phyloP scores from a whole-genome alignment of 257 asterid genomes.

The Primulina huaijiensis region DNA sequence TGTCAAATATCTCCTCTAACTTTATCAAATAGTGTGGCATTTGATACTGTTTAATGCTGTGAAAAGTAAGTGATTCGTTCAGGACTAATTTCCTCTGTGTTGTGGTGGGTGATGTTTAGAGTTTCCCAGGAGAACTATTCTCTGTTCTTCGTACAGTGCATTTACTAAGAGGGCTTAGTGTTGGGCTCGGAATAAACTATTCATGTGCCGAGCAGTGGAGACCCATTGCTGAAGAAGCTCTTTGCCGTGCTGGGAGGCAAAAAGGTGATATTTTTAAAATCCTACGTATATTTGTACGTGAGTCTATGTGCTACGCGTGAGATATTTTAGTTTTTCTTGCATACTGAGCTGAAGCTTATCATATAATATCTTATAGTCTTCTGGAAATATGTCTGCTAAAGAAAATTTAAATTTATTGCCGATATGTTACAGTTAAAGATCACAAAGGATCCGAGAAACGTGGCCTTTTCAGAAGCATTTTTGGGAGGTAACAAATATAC shows the following conservation, averaged over 20 bases:
- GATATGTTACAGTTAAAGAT: slow-evolving; percentile 43
- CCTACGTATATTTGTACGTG: not conserved
- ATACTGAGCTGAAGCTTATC: not conserved
- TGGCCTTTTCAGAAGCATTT: slow-evolving; percentile 40
- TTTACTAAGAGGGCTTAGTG: slow-evolving; percentile 91
- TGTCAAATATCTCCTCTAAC: not conserved
- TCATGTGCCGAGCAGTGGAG: slow-evolving; percentile 98
- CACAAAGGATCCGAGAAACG: slow-evolving; percentile 42
- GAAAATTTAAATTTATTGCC: not conserved
- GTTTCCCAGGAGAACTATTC: slow-evolving; percentile 95
- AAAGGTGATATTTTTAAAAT: slow-evolving; percentile 35
- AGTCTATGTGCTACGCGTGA: not conserved
- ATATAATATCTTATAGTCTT: not conserved
- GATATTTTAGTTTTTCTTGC: not conserved
- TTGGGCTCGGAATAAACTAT: slow-evolving; percentile 88
- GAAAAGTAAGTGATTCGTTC: slow-evolving; percentile 7
- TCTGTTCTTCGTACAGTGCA: slow-evolving; percentile 95
- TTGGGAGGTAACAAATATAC: slow-evolving; percentile 37
- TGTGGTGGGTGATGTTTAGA: slow-evolving; percentile 34
- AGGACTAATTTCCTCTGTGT: slow-evolving; percentile 14
- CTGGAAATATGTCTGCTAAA: not conserved
- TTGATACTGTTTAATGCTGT: not conserved
- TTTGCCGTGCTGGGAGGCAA: slow-evolving; percentile 67
- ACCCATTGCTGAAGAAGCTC: slow-evolving; percentile 90
- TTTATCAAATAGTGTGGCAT: not conserved